These are phyloP conservation scores for Teratosphaeria viscida DNA, from an alignment of 2,329 filamentous ascomycete genomes.

Conservation along the genomic window DNA sequence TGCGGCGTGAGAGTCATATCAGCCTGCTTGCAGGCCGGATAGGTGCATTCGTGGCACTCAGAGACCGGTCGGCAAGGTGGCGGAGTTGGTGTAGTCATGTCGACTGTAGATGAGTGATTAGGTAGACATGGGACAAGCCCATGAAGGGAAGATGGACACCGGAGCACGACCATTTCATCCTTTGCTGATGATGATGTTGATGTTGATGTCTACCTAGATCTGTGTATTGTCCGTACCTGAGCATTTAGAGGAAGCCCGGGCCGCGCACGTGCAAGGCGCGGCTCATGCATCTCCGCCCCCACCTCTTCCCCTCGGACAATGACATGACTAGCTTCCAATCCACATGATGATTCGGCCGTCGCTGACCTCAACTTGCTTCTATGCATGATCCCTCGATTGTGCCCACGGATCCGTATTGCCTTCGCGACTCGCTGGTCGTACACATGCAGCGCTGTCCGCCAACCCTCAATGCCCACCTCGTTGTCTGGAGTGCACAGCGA, in stretches of 20 bases:
- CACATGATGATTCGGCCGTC: not conserved
- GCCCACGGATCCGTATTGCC: not conserved
- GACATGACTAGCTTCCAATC: not conserved
- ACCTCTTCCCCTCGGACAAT: not conserved
- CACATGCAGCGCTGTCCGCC: conserved; percentile 3
- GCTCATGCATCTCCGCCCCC: not conserved
- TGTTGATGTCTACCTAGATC: not conserved
- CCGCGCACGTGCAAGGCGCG: not conserved
- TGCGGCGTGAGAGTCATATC: too few species aligned
- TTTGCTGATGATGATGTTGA: too few species aligned
- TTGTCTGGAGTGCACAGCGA: conserved; percentile 5
- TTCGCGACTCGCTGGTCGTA: not conserved
- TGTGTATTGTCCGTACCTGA: not conserved
- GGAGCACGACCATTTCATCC: too few species aligned
- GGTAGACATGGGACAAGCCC: too few species aligned
- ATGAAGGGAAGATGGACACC: too few species aligned
- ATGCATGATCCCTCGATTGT: not conserved
- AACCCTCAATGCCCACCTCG: conserved; percentile 3
- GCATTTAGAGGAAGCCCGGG: not conserved
- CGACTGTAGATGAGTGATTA: too few species aligned
- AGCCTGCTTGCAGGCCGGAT: too few species aligned
- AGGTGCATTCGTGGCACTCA: too few species aligned
- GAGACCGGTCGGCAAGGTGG: too few species aligned
- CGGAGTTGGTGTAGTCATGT: too few species aligned
- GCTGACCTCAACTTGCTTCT: not conserved